These are phyloP conservation scores for Trametes cingulata DNA, from an alignment of 768 basidiomycete species.

Conservation along the genomic window DNA sequence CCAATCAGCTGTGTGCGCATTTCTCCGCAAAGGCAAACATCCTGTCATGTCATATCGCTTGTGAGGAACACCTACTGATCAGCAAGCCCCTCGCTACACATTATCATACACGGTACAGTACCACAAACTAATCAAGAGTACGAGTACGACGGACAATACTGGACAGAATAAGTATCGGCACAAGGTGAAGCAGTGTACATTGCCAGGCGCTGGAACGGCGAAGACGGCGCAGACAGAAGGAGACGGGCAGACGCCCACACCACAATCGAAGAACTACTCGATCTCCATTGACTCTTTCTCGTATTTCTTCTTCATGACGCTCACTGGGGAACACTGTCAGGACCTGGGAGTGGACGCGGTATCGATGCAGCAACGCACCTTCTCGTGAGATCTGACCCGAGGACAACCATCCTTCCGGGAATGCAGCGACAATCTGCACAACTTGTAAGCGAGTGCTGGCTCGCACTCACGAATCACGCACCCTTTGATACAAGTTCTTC, in stretches of 20 bases:
- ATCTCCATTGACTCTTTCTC: slow-evolving; percentile 73
- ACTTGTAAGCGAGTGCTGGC: too few relatives aligned
- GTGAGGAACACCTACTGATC: too few relatives aligned
- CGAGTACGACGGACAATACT: slow-evolving; percentile 18
- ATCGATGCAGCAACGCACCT: slow-evolving; percentile 49
- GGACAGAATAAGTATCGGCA: slow-evolving; percentile 17
- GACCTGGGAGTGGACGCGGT: not conserved
- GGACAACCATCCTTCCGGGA: slow-evolving; percentile 83
- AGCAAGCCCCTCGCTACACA: not conserved
- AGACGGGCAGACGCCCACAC: not conserved
- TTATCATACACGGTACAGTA: slow-evolving; percentile 22
- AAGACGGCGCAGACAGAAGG: not conserved
- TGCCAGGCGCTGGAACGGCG: not conserved
- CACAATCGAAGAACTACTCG: slow-evolving; percentile 34
- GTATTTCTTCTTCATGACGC: slow-evolving; percentile 80
- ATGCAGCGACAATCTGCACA: slow-evolving; percentile 74
- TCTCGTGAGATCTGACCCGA: slow-evolving; percentile 87
- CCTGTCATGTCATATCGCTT: too few relatives aligned
- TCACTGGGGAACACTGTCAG: slow-evolving; percentile 50
- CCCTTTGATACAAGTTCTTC: slow-evolving; percentile 81
- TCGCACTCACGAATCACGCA: too few relatives aligned
- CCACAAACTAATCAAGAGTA: slow-evolving; percentile 16
- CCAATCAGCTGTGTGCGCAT: too few relatives aligned
- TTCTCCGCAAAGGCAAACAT: too few relatives aligned
- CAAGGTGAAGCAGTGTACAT: not conserved